Conservation (phyloP, 2,329 filamentous ascomycete species). For the Acrocalymma vagum region DNA sequence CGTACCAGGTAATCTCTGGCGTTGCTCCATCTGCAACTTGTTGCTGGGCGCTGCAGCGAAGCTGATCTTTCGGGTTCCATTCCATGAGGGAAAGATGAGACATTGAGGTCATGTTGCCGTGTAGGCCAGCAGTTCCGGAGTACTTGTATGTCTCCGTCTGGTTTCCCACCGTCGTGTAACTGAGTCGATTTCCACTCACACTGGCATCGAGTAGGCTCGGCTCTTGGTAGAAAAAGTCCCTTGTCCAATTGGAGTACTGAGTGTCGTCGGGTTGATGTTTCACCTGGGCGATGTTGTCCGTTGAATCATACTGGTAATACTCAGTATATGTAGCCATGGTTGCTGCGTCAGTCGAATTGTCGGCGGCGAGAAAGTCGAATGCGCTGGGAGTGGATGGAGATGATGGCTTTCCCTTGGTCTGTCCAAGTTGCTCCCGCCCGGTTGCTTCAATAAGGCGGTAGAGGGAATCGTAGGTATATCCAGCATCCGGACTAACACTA, state of each 20-base stretch:
- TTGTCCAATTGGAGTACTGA: constrained; percentile 15
- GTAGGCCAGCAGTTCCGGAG: background rate
- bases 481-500: constrained; percentile 3
- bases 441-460: constrained; percentile 22
- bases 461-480: constrained; percentile 25
- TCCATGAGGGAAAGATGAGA: constrained; percentile 8
- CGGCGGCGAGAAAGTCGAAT: no score
- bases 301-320: constrained; percentile 15
- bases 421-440: constrained; percentile 22
- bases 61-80: constrained; percentile 20
- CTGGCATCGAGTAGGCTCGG: constrained; percentile 6
- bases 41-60: constrained; percentile 9
- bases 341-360: no score
- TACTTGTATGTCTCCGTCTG: background rate
- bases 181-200: constrained; percentile 7
- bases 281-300: constrained; percentile 20
- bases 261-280: constrained; percentile 9
- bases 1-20: constrained; percentile 23
- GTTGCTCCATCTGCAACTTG: constrained; percentile 1
- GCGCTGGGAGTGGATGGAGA: no score
- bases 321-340: background rate
- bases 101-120: constrained; percentile 19
- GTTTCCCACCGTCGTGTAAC: background rate
- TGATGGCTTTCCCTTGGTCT: constrained; percentile 2
- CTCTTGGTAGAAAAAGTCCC: constrained; percentile 18